Evolutionary conservation across 352 stramenopile genomes (phyloP).

Genomic region (Nothophytophthora sp.): DNA sequence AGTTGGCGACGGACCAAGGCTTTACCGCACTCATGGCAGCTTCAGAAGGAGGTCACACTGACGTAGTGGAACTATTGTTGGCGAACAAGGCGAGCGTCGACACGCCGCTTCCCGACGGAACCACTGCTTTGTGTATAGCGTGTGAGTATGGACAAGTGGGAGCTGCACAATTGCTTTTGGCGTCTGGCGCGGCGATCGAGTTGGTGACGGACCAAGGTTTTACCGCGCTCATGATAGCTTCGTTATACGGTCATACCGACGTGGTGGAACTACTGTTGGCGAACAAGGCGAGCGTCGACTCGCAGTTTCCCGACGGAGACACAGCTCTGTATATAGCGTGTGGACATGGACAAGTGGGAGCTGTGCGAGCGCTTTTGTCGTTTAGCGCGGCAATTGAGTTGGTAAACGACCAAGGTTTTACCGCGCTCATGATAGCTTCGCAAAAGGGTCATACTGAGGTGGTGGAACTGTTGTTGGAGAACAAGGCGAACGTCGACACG

Average conservation of each 20-base stretch:
- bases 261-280: constrained; percentile 6
- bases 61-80: not conserved
- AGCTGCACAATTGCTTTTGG: no score
- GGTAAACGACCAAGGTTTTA: constrained; percentile 1
- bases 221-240: constrained; percentile 14
- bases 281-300: not conserved
- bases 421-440: constrained; percentile 9
- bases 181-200: not conserved
- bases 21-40: constrained; percentile 1
- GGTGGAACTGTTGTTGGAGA: not conserved
- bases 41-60: not conserved
- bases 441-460: not conserved
- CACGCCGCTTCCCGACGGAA: no score
- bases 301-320: not conserved
- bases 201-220: not conserved
- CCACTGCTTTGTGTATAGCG: no score
- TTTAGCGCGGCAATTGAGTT: constrained; percentile 5
- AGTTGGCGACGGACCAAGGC: not conserved
- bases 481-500: constrained; percentile 4
- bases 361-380: not conserved
- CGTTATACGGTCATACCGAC: not conserved
- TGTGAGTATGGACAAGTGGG: no score
- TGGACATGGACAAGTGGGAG: not conserved
- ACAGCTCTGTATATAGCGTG: constrained; percentile 8
- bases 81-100: no score